phyloP scores from a whole-genome alignment of 2,329 filamentous ascomycete species.

The Arthrobotrys megalospora region DNA sequence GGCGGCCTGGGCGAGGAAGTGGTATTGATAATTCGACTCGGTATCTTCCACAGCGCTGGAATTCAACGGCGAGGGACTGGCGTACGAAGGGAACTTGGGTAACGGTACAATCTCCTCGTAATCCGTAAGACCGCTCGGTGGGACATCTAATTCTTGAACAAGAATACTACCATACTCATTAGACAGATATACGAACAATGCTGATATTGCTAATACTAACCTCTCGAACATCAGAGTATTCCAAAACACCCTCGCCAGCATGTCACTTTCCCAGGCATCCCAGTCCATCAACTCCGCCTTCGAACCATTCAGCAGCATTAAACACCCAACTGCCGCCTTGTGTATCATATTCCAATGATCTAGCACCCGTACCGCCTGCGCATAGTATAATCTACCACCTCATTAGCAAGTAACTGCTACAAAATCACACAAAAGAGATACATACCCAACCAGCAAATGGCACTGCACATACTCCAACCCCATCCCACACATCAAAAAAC shows the following conservation, averaged over 20 bases:
- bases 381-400: constrained; percentile 69
- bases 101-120: constrained; percentile 72
- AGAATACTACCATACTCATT: constrained; percentile 70
- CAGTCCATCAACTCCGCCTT: constrained; percentile 67
- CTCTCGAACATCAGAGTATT: constrained; percentile 73
- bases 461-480: constrained; percentile 72
- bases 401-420: constrained; percentile 30
- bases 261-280: constrained; percentile 72
- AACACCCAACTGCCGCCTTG: constrained; percentile 71
- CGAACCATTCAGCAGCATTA: constrained; percentile 69
- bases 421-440: not conserved
- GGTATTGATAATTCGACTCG: constrained; percentile 73
- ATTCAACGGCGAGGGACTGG: constrained; percentile 63
- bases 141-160: constrained; percentile 72
- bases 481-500: constrained; percentile 71
- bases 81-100: constrained; percentile 71
- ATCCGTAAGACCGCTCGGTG: constrained; percentile 70
- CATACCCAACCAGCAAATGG: constrained; percentile 70
- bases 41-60: constrained; percentile 68
- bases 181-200: not conserved
- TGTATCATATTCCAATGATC: constrained; percentile 73
- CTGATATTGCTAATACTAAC: constrained; percentile 1
- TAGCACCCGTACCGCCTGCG: constrained; percentile 71
- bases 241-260: constrained; percentile 73
- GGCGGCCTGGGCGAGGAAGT: constrained; percentile 73